Evolutionary conservation across 2,329 filamentous ascomycete species (phyloP), one percentile per base, ranked within the genome.

Genomic region (Thielaviopsis punctulata): DNA sequence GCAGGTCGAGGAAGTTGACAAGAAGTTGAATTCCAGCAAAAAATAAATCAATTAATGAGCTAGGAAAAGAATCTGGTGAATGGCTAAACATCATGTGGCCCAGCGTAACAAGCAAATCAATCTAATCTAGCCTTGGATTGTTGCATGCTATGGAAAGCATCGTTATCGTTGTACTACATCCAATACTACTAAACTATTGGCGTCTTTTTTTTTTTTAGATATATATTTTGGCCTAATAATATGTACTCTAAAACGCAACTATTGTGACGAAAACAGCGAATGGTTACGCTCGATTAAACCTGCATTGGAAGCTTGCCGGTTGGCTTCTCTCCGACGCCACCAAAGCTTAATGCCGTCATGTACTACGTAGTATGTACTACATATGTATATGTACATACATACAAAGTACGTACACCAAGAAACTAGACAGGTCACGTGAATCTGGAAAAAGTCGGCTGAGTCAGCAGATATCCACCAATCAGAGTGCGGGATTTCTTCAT

Each of bases 1-100:
- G 33, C 50, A 55, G 18, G 53, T 55, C 5, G 39, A 55, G n/a
- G 50, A 52, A 25, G 53, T 48, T 19, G 53, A 55, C 18, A 49
- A 41, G 24, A 52, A 36, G 15, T 7, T 39, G 25, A 52, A 25
- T 10, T 9, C 9, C 5, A 18, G 9, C 18, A 49, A 50, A 47
- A 55, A 50, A 46, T 43, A 25, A 21, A 5, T 10, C 25, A 10
- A 27, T 27, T 48, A 27, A 27, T 6, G 25, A 27, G 25, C 10
- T 10, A 27, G 5, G 5, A 27, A 27, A 6, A 6, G 25, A 39
- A 22, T 36, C 8, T 19, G 30, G 30, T 36, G 30, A 36, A 36
- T 36, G 30, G n/a, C n/a, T n/a, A n/a, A n/a, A n/a, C n/a, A n/a
- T n/a, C n/a, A n/a, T n/a, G n/a, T n/a, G n/a, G n/a, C n/a, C n/a